Evolutionary conservation across 768 basidiomycete species (phyloP).

Genomic region (Kwoniella europaea): DNA sequence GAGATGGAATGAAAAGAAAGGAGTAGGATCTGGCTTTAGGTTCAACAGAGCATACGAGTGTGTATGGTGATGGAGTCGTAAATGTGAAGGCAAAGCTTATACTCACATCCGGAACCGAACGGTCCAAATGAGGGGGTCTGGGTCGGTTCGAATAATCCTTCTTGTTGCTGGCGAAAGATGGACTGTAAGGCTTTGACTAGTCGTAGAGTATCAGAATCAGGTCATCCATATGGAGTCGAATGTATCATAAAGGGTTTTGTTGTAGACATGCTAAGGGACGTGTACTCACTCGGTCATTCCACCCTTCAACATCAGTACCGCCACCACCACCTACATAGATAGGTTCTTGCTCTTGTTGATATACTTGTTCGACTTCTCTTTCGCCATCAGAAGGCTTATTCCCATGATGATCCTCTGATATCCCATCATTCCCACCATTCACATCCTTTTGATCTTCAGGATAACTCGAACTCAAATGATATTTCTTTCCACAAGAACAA

Average conservation of each 20-base stretch:
- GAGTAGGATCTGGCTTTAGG: background rate
- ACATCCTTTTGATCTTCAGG: background rate
- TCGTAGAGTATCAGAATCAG: background rate
- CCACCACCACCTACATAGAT: background rate
- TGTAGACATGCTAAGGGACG: too few species aligned
- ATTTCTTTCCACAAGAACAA: conserved; percentile 1
- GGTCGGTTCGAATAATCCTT: conserved; percentile 5
- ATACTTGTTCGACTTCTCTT: background rate
- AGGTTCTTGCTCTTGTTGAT: conserved; percentile 1
- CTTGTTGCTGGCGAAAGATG: background rate
- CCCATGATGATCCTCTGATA: background rate
- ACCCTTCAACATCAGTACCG: background rate
- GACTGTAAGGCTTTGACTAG: background rate
- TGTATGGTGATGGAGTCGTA: background rate
- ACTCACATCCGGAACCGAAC: conserved; percentile 14
- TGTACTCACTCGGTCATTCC: background rate
- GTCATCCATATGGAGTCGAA: too few species aligned
- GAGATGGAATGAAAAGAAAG: background rate
- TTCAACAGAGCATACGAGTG: background rate
- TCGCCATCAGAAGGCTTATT: background rate
- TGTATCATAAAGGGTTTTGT: too few species aligned
- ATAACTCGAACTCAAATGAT: background rate
- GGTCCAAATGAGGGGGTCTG: conserved; percentile 13
- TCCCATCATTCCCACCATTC: background rate
- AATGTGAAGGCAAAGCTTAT: background rate